Evolutionary conservation across 1,139 yeast genomes (phyloP).

Genomic region (Geotrichum europaeum): DNA sequence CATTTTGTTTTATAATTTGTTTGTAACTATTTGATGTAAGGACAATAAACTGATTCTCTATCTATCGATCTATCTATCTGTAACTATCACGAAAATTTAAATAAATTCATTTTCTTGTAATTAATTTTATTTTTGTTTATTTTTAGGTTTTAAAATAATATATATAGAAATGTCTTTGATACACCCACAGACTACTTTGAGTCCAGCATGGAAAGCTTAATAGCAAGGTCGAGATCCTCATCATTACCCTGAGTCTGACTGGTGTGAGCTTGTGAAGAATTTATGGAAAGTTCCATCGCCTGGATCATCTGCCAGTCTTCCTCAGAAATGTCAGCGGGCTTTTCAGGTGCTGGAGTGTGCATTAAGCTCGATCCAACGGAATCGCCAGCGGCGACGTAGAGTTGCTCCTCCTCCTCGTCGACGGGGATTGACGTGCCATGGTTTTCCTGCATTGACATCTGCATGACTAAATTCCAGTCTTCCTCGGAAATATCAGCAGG

Average conservation of each 20-base stretch:
- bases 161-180: too few species aligned
- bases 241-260: constrained; percentile 5
- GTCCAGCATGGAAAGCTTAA: constrained; percentile 14
- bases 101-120: too few species aligned
- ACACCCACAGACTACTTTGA: neutral
- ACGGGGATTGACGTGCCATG: constrained; percentile 6
- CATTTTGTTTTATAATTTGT: too few species aligned
- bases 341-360: neutral
- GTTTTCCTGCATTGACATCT: constrained; percentile 18
- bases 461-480: constrained; percentile 18
- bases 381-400: neutral
- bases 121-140: too few species aligned
- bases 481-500: constrained; percentile 4
- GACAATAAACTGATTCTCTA: too few species aligned
- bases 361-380: neutral
- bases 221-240: constrained; percentile 19
- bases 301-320: constrained; percentile 5
- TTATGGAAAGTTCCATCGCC: constrained; percentile 1
- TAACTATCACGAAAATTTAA: too few species aligned
- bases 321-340: neutral
- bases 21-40: too few species aligned
- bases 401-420: constrained; percentile 7
- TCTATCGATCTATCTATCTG: too few species aligned
- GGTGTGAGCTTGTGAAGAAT: neutral
- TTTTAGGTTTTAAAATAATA: too few species aligned